Conservation (phyloP, 2,329 filamentous ascomycete genomes). For the Aspergillus ochraceus region DNA sequence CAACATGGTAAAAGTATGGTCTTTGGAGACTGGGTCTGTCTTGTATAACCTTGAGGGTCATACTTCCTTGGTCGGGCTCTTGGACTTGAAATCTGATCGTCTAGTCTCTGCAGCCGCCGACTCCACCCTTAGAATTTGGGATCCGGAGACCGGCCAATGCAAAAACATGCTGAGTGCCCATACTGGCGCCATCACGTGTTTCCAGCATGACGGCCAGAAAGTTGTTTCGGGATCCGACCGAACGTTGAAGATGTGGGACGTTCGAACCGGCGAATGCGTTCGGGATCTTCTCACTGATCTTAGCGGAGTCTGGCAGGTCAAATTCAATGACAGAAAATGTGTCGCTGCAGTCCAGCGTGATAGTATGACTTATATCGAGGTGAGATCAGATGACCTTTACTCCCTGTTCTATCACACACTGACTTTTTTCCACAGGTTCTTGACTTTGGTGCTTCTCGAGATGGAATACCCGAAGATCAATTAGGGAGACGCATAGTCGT, state of each 20-base stretch:
- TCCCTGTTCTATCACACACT: conserved; percentile 12
- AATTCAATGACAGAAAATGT: conserved; percentile 92
- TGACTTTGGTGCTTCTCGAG: conserved; percentile 91
- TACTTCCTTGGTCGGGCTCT: conserved; percentile 82
- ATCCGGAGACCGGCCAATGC: conserved; percentile 88
- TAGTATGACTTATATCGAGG: conserved; percentile 91
- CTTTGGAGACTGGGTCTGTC: conserved; percentile 79
- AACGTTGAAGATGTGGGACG: conserved; percentile 98
- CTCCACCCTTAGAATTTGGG: conserved; percentile 94
- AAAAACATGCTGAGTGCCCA: conserved; percentile 89
- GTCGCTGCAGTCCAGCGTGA: conserved; percentile 95
- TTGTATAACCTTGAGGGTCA: conserved; percentile 92
- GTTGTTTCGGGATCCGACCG: conserved; percentile 95
- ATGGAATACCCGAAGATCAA: conserved; percentile 75
- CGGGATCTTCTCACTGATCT: conserved; percentile 91
- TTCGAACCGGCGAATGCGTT: conserved; percentile 85
- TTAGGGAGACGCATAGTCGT: conserved; percentile 72
- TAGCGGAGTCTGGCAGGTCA: conserved; percentile 98
- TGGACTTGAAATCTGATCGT: conserved; percentile 85
- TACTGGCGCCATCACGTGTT: conserved; percentile 96
- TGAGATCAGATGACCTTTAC: conserved; percentile 47
- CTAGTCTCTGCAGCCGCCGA: conserved; percentile 95
- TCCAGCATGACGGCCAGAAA: conserved; percentile 95
- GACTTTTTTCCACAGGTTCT: conserved; percentile 67
- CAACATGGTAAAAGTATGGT: conserved; percentile 97